These are phyloP conservation scores for maize (Zea mays) DNA, from an alignment of 176 grass and related monocot genomes.

Conservation along the genomic window Zm-B73-REFERENCE-NAM-5.0 NC_050097.1:12537001-12537500, in stretches of 20 bases:
- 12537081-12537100: slow-evolving; percentile 88
- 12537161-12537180: slow-evolving; percentile 52
- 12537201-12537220: slow-evolving; percentile 62
- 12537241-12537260: slow-evolving; percentile 3
- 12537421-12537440: slow-evolving; percentile 49
- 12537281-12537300: not conserved
- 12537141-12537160: not conserved
- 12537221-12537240: slow-evolving; percentile 50
- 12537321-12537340: not conserved
- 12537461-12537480: not conserved
- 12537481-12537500: too few relatives aligned
- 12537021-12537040: slow-evolving; percentile 89
- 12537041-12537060: slow-evolving; percentile 77
- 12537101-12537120: slow-evolving; percentile 47
- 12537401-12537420: slow-evolving; percentile 46
- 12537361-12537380: slow-evolving; percentile 21
- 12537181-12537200: slow-evolving; percentile 46
- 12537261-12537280: not conserved
- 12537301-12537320: not conserved
- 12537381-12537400: slow-evolving; percentile 60
- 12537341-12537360: not conserved
- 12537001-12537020: slow-evolving; percentile 33
- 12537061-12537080: slow-evolving; percentile 55
- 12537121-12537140: slow-evolving; percentile 23
- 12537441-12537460: slow-evolving; percentile 57